Conservation (phyloP, 1,284 basidiomycete genomes). For the Microbotryum intermedium region DNA sequence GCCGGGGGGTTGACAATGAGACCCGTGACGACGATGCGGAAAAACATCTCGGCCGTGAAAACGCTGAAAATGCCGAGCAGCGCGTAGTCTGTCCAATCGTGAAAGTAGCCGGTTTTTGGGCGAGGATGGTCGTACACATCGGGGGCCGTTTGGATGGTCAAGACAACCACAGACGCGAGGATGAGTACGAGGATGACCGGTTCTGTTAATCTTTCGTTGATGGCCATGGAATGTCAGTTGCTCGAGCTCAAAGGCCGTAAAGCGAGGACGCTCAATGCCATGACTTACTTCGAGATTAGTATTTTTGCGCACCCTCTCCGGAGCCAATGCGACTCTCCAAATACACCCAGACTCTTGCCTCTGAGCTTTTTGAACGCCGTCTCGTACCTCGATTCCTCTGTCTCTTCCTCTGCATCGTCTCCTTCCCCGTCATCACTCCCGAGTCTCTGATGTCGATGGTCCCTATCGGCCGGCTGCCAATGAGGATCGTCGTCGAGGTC, state of each 20-base stretch:
- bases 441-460: conserved; percentile 30
- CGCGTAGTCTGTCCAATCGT: conserved; percentile 74
- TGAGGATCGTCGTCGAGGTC: too few species aligned
- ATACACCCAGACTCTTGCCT: conserved; percentile 63
- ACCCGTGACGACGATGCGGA: conserved; percentile 83
- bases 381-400: conserved; percentile 30
- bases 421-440: conserved; percentile 21
- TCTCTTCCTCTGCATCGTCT: conserved; percentile 31
- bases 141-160: conserved; percentile 67
- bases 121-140: conserved; percentile 45
- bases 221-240: background rate
- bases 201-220: conserved; percentile 64
- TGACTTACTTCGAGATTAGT: conserved; percentile 56
- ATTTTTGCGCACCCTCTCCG: conserved; percentile 56
- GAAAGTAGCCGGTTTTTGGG: conserved; percentile 60
- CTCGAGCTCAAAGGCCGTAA: conserved; percentile 16
- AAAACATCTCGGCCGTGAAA: conserved; percentile 82
- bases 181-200: conserved; percentile 75
- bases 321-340: conserved; percentile 60
- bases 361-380: conserved; percentile 15
- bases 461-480: conserved; percentile 1
- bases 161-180: conserved; percentile 69
- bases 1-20: conserved; percentile 71
- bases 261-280: conserved; percentile 31
- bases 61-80: conserved; percentile 73